Conservation (phyloP, 495 filamentous ascomycete genomes). For the Xylaria acuta region DNA sequence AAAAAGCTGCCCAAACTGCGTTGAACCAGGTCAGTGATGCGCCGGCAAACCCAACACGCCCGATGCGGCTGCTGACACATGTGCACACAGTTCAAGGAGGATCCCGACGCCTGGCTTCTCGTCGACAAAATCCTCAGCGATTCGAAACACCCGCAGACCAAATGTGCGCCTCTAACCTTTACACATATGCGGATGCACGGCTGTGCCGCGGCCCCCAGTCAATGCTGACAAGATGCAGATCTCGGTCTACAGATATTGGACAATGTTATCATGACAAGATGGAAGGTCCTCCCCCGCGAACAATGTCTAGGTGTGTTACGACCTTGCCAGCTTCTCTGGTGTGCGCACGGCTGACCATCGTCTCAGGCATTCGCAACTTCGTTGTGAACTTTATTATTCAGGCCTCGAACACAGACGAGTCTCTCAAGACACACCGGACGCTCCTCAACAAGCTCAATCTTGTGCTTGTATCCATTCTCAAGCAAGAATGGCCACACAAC, state of each 20-base stretch:
- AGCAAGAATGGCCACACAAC: conserved; percentile 99
- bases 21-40: conserved; percentile 82
- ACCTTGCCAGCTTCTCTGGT: conserved; percentile 16
- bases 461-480: conserved; percentile 94
- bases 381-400: conserved; percentile 98
- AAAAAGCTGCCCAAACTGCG: conserved; percentile 94
- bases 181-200: conserved; percentile 6
- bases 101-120: conserved; percentile 95
- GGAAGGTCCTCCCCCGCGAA: conserved; percentile 95
- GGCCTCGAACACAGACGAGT: conserved; percentile 85
- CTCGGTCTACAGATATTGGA: conserved; percentile 95
- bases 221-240: conserved; percentile 67
- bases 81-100: conserved; percentile 86
- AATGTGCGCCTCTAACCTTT: conserved; percentile 67
- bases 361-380: conserved; percentile 92
- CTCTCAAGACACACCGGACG: conserved; percentile 76
- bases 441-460: conserved; percentile 98
- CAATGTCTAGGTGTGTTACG: conserved; percentile 80
- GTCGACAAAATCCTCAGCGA: conserved; percentile 94
- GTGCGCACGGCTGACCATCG: conserved; percentile 29
- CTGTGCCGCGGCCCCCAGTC: not conserved
- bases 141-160: conserved; percentile 91
- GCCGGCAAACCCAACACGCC: conserved; percentile 24
- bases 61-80: conserved; percentile 38
- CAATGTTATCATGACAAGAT: conserved; percentile 97